A percentile compares a stretch with the other conserved stretches of the same genome.
These are phyloP conservation scores for Colletotrichum filicis DNA, from an alignment of 2,329 filamentous ascomycete species.

Conservation along the genomic window DNA sequence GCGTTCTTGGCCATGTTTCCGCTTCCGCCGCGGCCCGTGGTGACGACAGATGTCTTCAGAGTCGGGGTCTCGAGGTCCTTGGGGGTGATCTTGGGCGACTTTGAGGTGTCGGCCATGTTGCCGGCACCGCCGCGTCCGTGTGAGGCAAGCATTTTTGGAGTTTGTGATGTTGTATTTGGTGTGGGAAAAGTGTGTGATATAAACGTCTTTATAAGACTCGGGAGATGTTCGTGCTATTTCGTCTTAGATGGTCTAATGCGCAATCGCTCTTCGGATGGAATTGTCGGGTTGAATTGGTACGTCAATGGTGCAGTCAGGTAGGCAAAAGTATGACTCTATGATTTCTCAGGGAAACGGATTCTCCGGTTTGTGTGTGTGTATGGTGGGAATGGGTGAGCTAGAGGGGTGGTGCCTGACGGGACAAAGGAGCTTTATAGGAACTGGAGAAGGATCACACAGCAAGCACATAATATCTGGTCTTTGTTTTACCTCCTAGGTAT, in stretches of 20 bases:
- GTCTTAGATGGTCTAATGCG: no score
- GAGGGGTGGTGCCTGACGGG: background rate
- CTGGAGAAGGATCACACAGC: background rate
- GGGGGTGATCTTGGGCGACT: constrained; percentile 59
- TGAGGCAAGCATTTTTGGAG: constrained; percentile 60
- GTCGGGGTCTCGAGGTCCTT: constrained; percentile 83
- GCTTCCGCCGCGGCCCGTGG: constrained; percentile 87
- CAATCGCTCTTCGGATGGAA: no score
- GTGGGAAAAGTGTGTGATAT: no score
- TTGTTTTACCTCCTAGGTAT: constrained; percentile 6
- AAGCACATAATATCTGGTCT: constrained; percentile 2
- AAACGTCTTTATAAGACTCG: no score
- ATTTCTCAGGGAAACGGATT: background rate
- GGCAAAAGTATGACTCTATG: background rate
- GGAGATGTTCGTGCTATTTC: background rate
- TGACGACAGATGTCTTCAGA: constrained; percentile 85
- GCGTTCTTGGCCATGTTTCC: constrained; percentile 86
- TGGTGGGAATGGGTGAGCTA: background rate
- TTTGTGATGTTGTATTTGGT: constrained; percentile 9
- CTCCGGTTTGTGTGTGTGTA: background rate
- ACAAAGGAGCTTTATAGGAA: constrained; percentile 33
- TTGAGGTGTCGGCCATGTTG: constrained; percentile 71
- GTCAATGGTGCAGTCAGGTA: background rate
- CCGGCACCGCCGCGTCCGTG: constrained; percentile 84
- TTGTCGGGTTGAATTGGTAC: no score